These are phyloP conservation scores for Triticum timopheevii DNA, from an alignment of 176 grass and related monocot species.

Conservation along the genomic window DNA sequence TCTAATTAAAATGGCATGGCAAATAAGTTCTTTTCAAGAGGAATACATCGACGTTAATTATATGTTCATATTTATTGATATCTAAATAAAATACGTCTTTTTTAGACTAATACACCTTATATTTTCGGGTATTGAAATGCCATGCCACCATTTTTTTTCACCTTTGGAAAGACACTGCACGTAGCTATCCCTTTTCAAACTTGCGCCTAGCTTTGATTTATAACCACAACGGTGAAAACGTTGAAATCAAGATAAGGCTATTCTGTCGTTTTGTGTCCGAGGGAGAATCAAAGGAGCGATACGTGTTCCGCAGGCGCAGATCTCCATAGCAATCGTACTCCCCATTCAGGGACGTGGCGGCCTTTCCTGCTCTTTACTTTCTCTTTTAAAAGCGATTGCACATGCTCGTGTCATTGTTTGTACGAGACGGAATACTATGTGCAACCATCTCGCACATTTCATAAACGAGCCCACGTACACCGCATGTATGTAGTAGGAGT, in stretches of 20 bases:
- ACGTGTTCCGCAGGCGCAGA: constrained; percentile 13
- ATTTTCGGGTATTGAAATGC: too few species aligned
- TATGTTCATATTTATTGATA: too few species aligned
- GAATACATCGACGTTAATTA: too few species aligned
- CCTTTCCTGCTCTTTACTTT: not conserved
- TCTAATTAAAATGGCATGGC: too few species aligned
- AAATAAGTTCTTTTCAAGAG: too few species aligned
- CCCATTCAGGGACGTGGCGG: not conserved
- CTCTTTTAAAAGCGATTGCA: not conserved
- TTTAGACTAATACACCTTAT: too few species aligned
- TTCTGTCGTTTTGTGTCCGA: constrained; percentile 1
- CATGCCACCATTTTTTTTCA: too few species aligned
- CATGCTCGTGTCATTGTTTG: not conserved
- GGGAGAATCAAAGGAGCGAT: constrained; percentile 1
- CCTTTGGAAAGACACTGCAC: too few species aligned
- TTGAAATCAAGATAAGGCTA: not conserved
- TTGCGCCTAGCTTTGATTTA: not conserved
- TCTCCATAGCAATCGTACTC: not conserved
- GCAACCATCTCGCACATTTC: not conserved
- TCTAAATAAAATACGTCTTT: too few species aligned
- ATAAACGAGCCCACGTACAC: not conserved
- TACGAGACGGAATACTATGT: not conserved
- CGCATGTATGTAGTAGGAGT: too few species aligned
- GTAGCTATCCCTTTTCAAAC: too few species aligned
- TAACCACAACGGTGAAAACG: constrained; percentile 12